phyloP scores from a whole-genome alignment of 2,329 filamentous ascomycete species.

The Penicillium sp. region DNA sequence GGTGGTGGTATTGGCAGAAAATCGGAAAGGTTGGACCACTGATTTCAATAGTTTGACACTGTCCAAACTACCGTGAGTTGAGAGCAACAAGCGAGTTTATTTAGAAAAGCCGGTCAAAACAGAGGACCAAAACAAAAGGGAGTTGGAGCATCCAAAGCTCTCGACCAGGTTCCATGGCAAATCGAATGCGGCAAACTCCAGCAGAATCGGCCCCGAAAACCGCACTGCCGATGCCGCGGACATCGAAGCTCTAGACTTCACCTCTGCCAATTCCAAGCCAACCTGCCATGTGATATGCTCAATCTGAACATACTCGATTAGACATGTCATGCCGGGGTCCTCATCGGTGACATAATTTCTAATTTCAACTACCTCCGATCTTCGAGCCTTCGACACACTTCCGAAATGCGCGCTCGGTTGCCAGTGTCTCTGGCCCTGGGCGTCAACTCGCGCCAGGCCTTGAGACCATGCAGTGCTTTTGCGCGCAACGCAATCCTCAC shows the following conservation, averaged over 20 bases:
- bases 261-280: constrained; percentile 10
- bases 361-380: constrained; percentile 23
- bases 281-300: constrained; percentile 11
- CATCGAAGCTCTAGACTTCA: constrained; percentile 13
- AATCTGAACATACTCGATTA: constrained; percentile 16
- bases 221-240: constrained; percentile 13
- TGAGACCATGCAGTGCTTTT: constrained; percentile 20
- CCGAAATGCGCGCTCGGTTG: constrained; percentile 46
- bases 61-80: not conserved
- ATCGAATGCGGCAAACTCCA: constrained; percentile 29
- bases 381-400: constrained; percentile 16
- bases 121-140: not conserved
- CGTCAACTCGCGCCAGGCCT: constrained; percentile 27
- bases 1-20: constrained; percentile 20
- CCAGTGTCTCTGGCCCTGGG: constrained; percentile 39
- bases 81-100: not conserved
- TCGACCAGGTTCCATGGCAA: constrained; percentile 35
- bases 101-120: not conserved
- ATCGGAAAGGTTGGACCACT: constrained; percentile 15
- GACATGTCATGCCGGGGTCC: constrained; percentile 35
- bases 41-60: not conserved
- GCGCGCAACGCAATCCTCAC: constrained; percentile 21
- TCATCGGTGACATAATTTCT: constrained; percentile 28
- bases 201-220: constrained; percentile 27
- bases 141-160: constrained; percentile 31